Base-by-base conservation (phyloP, 352 stramenopile genomes). In the Phytophthora citrophthora region DNA sequence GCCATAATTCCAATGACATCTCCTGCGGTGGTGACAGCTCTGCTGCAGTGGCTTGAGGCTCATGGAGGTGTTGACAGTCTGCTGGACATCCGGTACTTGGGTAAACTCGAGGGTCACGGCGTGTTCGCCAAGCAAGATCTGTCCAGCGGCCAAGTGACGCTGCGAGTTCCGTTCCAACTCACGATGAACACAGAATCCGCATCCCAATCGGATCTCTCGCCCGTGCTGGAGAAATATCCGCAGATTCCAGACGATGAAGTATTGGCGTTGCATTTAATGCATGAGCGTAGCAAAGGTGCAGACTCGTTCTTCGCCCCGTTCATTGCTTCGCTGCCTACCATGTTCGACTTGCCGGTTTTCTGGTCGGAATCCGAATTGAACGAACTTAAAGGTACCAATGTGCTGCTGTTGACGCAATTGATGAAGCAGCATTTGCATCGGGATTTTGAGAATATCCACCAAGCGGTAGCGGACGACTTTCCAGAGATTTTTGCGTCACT, bases 401-500 rank as follows among this genome's bases (percentile, higher is more conserved):
- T 87, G 29, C 49, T 81, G 50, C 57, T 89, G n/a, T 62, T 89
- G 5, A 79, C 75, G 5, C 64, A 79, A 45, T 72, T 93, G 54
- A 93, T 93, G 85, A 76, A 83, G 53, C 40, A 74, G 18, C 85
- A 87, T 53, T 61, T 93, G 7, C 34, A 72, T 9, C 60, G 68
- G 9, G 84, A 93, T 64, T 93, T 86, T 61, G 67, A 83, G 8
- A 72, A 70, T 45, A 76, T 93, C 36, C 81, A 91, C 54, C 39
- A 70, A 50, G 61, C 71, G 40, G 60, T 91, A 26, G 54, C 74
- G 10, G 66, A 76, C 29, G 68, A 74, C 40, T 86, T 87, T 61
- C 67, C 79, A 5, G 52, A 73, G 3, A 58, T 88, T 54, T 87
- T 91, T 16, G 54, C 59, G 16, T 29, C 62, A 1, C 52, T 61